A percentile compares a stretch with the other conserved stretches of the same genome.
Conservation (phyloP, 495 filamentous ascomycete genomes). For the Neurospora sp. region DNA sequence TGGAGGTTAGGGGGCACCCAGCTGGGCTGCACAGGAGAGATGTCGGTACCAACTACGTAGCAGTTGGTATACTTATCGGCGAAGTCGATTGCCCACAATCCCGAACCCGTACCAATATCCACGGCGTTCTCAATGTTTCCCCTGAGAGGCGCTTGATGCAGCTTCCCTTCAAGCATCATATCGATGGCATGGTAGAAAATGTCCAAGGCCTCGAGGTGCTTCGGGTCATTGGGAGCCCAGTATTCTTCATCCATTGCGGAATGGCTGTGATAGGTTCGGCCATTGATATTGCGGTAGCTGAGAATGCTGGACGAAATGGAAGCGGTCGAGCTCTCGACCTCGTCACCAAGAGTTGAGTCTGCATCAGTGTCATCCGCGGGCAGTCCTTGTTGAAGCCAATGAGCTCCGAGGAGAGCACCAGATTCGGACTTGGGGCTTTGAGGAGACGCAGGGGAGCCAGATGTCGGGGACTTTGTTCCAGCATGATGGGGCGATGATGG, state of each 20-base stretch:
- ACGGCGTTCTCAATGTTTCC: constrained; percentile 19
- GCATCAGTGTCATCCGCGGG: background rate
- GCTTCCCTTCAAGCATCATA: constrained; percentile 27
- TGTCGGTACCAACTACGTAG: constrained; percentile 42
- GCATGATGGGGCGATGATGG: no score
- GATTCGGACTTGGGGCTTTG: background rate
- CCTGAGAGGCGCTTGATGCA: constrained; percentile 26
- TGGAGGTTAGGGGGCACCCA: constrained; percentile 36
- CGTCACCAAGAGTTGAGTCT: background rate
- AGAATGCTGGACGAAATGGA: constrained; percentile 35
- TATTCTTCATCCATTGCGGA: constrained; percentile 17
- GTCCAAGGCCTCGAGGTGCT: constrained; percentile 27
- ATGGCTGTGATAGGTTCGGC: constrained; percentile 31
- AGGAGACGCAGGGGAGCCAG: background rate
- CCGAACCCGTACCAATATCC: constrained; percentile 30
- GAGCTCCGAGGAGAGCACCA: background rate
- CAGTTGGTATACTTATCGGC: constrained; percentile 43
- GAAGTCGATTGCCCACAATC: constrained; percentile 42
- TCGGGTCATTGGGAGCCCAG: constrained; percentile 26
- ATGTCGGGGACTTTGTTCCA: no score
- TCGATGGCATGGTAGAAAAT: constrained; percentile 26
- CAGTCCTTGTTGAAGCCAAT: background rate
- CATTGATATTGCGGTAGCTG: constrained; percentile 31
- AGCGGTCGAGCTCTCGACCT: constrained; percentile 20
- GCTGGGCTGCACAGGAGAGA: constrained; percentile 35